These are phyloP conservation scores for Spizellomyces sp. DNA, from an alignment of 192 early-diverging fungal species.

Conservation along the genomic window DNA sequence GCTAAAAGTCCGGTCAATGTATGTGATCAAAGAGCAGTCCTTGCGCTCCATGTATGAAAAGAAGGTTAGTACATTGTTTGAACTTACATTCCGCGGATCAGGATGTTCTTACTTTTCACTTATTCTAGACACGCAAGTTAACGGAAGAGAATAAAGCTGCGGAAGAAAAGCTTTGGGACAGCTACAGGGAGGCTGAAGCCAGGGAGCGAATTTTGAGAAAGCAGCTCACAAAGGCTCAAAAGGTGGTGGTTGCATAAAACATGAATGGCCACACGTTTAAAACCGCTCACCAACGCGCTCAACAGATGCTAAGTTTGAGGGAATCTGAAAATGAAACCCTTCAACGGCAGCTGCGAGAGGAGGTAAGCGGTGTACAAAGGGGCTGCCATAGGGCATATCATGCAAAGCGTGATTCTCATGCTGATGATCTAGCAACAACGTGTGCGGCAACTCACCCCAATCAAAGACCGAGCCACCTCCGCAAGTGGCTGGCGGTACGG, in stretches of 20 bases:
- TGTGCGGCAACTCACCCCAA: slow-evolving; percentile 31
- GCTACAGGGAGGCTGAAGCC: slow-evolving; percentile 57
- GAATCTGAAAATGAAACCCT: slow-evolving; percentile 46
- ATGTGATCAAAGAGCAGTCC: slow-evolving; percentile 55
- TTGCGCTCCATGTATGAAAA: slow-evolving; percentile 46
- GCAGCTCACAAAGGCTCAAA: slow-evolving; percentile 50
- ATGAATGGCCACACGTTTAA: neutral
- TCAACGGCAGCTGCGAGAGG: slow-evolving; percentile 49
- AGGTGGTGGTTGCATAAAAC: slow-evolving; percentile 9
- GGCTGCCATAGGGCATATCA: neutral
- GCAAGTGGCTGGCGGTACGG: slow-evolving; percentile 20
- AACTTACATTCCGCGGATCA: neutral
- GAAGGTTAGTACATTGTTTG: slow-evolving; percentile 32
- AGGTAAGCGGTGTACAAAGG: slow-evolving; percentile 19
- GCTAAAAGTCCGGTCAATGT: slow-evolving; percentile 56
- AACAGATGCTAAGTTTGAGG: slow-evolving; percentile 2
- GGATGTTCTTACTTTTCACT: neutral
- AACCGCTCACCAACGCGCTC: slow-evolving; percentile 4
- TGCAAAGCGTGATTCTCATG: neutral
- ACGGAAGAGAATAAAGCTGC: slow-evolving; percentile 52
- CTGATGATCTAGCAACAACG: slow-evolving; percentile 34
- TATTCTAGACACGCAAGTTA: slow-evolving; percentile 45
- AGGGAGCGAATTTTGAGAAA: slow-evolving; percentile 49
- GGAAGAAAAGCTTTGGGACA: slow-evolving; percentile 63
- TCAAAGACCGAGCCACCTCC: slow-evolving; percentile 35